These are phyloP conservation scores for Piromyces sp. DNA, from an alignment of 192 early-diverging fungal species.

Conservation along the genomic window DNA sequence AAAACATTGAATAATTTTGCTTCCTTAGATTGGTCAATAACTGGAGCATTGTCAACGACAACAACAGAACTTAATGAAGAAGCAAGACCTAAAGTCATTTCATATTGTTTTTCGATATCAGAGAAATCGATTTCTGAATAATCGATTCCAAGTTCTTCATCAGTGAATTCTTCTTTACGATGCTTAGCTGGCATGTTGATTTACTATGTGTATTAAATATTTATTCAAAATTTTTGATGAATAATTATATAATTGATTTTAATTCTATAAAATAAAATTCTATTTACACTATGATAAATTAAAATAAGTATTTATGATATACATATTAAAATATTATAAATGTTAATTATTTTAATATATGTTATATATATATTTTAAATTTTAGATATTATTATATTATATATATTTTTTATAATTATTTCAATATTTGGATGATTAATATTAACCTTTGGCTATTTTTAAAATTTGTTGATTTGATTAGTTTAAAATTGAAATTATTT, in stretches of 20 bases:
- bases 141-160: neutral
- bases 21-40: slow-evolving; percentile 70
- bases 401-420: too few relatives aligned
- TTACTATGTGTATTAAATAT: neutral
- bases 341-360: too few relatives aligned
- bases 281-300: neutral
- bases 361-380: too few relatives aligned
- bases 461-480: too few relatives aligned
- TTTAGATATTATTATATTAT: too few relatives aligned
- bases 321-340: too few relatives aligned
- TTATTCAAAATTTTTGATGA: too few relatives aligned
- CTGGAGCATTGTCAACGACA: slow-evolving; percentile 80
- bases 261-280: neutral
- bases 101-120: slow-evolving; percentile 66
- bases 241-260: neutral
- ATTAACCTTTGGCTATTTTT: too few relatives aligned
- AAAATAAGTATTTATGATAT: too few relatives aligned
- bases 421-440: too few relatives aligned
- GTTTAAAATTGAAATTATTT: too few relatives aligned
- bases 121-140: slow-evolving; percentile 62
- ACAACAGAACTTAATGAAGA: slow-evolving; percentile 64
- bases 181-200: neutral
- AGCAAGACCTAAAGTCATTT: slow-evolving; percentile 33
- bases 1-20: slow-evolving; percentile 56
- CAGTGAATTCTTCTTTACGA: neutral